phyloP scores from a whole-genome alignment of 225 moss, liverwort and hornwort species.

The Pseudisothecium myosuroides region DNA sequence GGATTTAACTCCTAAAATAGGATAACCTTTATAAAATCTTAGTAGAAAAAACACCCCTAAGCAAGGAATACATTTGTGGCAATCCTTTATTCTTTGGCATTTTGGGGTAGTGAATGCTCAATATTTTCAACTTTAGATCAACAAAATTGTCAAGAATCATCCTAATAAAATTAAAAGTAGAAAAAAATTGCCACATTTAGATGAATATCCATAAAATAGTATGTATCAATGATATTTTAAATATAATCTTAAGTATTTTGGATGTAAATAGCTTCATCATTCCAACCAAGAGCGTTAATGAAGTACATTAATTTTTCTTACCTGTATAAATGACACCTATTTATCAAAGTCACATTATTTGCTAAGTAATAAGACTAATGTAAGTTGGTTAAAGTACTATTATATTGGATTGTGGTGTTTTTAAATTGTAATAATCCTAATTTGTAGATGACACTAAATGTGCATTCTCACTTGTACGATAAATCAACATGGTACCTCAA shows the following conservation, averaged over 20 bases:
- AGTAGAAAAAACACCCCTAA: neutral
- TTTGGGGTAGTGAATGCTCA: neutral
- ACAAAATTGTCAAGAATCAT: neutral
- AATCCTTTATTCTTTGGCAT: neutral
- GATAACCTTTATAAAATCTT: neutral
- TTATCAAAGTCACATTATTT: neutral
- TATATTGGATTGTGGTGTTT: neutral
- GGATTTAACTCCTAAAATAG: neutral
- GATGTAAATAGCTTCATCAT: neutral
- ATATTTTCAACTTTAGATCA: neutral
- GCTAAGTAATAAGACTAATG: neutral
- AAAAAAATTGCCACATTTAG: neutral
- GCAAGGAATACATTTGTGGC: neutral
- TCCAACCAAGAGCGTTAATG: neutral
- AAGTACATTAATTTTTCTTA: neutral
- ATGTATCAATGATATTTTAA: neutral
- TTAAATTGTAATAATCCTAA: neutral
- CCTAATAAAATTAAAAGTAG: neutral
- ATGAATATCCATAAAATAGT: neutral
- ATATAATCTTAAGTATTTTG: neutral
- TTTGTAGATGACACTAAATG: neutral
- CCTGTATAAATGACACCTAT: neutral
- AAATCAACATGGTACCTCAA: fast-evolving
- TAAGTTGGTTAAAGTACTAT: neutral
- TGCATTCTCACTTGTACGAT: neutral